phyloP scores from a whole-genome alignment of 2,329 filamentous ascomycete genomes.

The Fusarium lateritium region DNA sequence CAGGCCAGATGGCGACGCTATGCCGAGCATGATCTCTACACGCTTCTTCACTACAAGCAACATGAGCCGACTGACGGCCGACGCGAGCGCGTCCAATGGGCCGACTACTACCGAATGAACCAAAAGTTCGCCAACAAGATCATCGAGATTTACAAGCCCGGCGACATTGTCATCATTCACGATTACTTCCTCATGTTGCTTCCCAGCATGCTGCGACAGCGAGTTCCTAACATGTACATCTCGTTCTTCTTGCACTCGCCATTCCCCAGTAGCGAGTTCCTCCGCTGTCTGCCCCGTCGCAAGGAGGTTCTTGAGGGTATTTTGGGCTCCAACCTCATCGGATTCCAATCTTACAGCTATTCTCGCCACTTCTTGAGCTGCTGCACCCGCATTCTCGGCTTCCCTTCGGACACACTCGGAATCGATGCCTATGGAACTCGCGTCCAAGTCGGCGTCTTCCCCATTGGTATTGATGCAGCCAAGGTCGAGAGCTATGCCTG shows the following conservation, averaged over 20 bases:
- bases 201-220: conserved; percentile 88
- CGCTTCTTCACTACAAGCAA: conserved; percentile 95
- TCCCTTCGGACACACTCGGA: conserved; percentile 86
- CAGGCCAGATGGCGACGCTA: conserved; percentile 91
- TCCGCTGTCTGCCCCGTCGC: conserved; percentile 87
- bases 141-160: conserved; percentile 89
- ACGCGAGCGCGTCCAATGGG: conserved; percentile 86
- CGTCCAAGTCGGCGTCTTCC: conserved; percentile 92
- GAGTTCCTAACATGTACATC: conserved; percentile 90
- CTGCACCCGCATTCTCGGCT: conserved; percentile 91
- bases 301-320: conserved; percentile 94
- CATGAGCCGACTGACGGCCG: conserved; percentile 90
- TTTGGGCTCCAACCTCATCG: conserved; percentile 91
- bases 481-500: conserved; percentile 84
- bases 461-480: conserved; percentile 92
- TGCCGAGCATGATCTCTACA: conserved; percentile 92
- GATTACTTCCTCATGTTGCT: conserved; percentile 95
- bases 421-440: conserved; percentile 91
- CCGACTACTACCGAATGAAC: conserved; percentile 94
- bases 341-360: conserved; percentile 96
- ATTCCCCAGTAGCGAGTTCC: conserved; percentile 96
- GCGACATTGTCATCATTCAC: conserved; percentile 92
- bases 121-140: conserved; percentile 92
- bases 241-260: conserved; percentile 95
- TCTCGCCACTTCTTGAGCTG: conserved; percentile 95